Base-by-base conservation (phyloP, 352 stramenopile species). In the Blastocystis sp. region DNA sequence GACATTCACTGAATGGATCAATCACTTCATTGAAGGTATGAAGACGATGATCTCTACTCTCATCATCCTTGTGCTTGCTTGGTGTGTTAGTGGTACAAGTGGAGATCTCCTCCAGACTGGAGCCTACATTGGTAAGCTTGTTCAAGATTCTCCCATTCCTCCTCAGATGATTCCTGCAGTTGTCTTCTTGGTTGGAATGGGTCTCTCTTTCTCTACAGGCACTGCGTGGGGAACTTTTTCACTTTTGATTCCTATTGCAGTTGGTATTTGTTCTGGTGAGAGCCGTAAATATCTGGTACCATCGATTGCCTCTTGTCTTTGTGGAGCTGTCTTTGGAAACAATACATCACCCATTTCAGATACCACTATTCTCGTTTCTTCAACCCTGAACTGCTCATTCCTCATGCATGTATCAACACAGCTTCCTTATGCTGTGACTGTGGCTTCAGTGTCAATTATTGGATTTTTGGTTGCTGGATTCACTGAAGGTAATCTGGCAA, bases 161-260 rank as follows among this genome's bases (percentile, higher is more conserved):
- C 93, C 93, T 73, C 93, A 94, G 81, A 95, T 92, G 80, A 89
- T 96, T 7, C 94, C 93, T 53, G 94, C 93, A 24, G 95, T 96
- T 75, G 91, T 93, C n/a, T 94, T 92, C 27, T 81, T 95, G 33
- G 91, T 97, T 15, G 96, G 93, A 91, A 95, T 94, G 87, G 76
- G 96, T 57, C 94, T 97, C 60, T 96, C 94, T 22, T 96, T 97
- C 68, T 92, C 94, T 27, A 95, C 94, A 0, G 94, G 94, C 69
- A 96, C 93, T 68, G 91, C 92, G 19, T 96, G 96, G 88, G 94
- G 94, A 73, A 97, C 94, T 15, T 97, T 97, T 94, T 94, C 93
- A 53, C 96, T 97, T 87, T 94, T 97, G 90, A 96, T 97, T 89
- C 94, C 94, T 30, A 95, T 97, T 89, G 91, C 92, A 24, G 87